phyloP scores from a whole-genome alignment of 106 monocot species.

The Agapanthus africanus region DNA sequence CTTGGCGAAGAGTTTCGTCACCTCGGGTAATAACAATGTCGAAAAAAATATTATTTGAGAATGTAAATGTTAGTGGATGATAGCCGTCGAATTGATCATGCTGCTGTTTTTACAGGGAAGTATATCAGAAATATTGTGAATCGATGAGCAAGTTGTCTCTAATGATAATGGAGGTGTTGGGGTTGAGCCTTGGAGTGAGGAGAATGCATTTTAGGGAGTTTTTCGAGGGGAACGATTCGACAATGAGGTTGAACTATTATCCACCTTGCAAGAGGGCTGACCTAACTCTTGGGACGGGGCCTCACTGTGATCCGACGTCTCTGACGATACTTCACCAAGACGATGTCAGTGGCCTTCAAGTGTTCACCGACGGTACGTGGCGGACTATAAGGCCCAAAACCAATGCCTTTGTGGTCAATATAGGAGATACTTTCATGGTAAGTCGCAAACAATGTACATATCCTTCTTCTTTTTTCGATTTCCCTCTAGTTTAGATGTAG shows the following conservation, averaged over 20 bases:
- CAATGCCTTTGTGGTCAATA: conserved; percentile 69
- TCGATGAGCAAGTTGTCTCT: conserved; percentile 63
- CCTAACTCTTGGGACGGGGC: conserved; percentile 77
- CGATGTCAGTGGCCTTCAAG: conserved; percentile 73
- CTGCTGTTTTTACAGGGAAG: conserved; percentile 23
- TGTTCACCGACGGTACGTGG: conserved; percentile 51
- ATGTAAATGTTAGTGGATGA: too few relatives aligned
- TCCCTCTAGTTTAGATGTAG: too few relatives aligned
- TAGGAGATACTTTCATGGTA: conserved; percentile 94
- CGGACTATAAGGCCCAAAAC: conserved; percentile 44
- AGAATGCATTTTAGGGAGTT: conserved; percentile 29
- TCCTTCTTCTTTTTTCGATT: too few relatives aligned
- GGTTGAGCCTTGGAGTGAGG: conserved; percentile 45
- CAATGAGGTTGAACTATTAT: conserved; percentile 88
- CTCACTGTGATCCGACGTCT: conserved; percentile 88
- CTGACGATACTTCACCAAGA: conserved; percentile 94
- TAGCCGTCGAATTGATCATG: background rate
- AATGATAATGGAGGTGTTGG: conserved; percentile 78
- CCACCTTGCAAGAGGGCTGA: conserved; percentile 68
- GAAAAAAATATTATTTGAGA: too few relatives aligned
- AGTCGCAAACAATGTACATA: too few relatives aligned
- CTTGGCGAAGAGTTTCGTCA: conserved; percentile 34
- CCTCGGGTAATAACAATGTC: conserved; percentile 43
- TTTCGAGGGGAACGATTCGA: conserved; percentile 68
- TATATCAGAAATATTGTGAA: conserved; percentile 71